A percentile compares a stretch with the other conserved stretches of the same genome.
phyloP scores from a whole-genome alignment of 768 basidiomycete genomes.

The Auricularia heimuer region DNA sequence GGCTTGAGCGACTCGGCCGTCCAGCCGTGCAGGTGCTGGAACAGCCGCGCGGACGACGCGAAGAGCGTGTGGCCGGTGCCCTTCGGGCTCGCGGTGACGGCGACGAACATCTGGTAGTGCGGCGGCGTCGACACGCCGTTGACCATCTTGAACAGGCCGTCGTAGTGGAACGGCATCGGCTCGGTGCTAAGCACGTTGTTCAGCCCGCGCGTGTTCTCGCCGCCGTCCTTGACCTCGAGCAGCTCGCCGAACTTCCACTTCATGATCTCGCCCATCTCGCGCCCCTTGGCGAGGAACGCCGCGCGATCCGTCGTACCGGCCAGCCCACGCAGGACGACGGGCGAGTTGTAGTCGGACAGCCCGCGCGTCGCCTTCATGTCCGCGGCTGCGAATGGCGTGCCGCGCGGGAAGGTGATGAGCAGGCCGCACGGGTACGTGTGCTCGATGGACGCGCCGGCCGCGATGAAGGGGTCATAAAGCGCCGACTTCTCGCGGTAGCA shows the following conservation, averaged over 20 bases:
- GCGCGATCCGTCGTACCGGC: not conserved
- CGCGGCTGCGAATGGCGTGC: no score
- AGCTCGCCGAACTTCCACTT: not conserved
- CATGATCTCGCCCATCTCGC: not conserved
- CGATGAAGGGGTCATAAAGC: not conserved
- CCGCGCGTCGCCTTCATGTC: not conserved
- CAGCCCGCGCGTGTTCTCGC: not conserved
- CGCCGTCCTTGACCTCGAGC: not conserved
- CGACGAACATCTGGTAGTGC: not conserved
- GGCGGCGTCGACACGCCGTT: not conserved
- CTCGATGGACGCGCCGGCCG: not conserved
- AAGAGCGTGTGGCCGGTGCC: not conserved
- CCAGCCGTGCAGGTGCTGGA: not conserved
- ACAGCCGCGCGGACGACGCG: not conserved
- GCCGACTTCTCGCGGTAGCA: not conserved
- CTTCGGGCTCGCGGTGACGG: not conserved
- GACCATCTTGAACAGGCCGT: slow-evolving; percentile 1
- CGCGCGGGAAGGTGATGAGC: not conserved
- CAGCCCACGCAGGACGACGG: not conserved
- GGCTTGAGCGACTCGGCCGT: not conserved
- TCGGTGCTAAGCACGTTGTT: not conserved
- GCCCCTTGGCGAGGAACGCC: not conserved
- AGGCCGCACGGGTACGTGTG: not conserved
- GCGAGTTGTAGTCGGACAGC: not conserved
- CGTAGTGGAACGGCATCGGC: slow-evolving; percentile 1